Evolutionary conservation across 768 basidiomycete species (phyloP).

Genomic region (Lactarius indigo): DNA sequence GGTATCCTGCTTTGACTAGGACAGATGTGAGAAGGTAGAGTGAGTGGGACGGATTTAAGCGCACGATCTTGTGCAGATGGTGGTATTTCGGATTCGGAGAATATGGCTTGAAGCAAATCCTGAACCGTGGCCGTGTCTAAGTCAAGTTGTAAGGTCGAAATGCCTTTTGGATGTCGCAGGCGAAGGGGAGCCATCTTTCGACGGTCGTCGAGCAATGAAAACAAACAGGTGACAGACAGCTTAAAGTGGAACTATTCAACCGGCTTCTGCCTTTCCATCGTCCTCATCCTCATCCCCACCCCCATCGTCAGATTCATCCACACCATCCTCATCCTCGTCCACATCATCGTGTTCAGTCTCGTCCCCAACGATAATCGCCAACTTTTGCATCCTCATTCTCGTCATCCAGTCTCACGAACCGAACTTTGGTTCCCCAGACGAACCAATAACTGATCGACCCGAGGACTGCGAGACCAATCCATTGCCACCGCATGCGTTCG

Average conservation of each 20-base stretch:
- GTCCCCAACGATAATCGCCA: conserved; percentile 13
- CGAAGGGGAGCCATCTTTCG: conserved; percentile 64
- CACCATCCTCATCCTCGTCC: background rate
- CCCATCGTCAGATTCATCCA: background rate
- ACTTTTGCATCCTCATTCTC: conserved; percentile 13
- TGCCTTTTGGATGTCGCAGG: conserved; percentile 81
- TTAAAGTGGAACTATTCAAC: background rate
- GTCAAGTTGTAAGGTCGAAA: conserved; percentile 70
- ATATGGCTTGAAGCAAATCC: conserved; percentile 74
- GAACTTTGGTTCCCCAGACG: conserved; percentile 16
- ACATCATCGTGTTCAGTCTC: conserved; percentile 17
- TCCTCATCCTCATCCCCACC: background rate
- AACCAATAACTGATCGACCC: conserved; percentile 40
- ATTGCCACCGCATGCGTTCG: conserved; percentile 51
- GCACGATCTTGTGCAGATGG: conserved; percentile 76
- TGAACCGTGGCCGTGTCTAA: conserved; percentile 59
- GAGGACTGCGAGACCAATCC: conserved; percentile 42
- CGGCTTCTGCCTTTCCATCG: background rate
- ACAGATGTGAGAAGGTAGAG: conserved; percentile 1
- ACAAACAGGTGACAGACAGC: background rate
- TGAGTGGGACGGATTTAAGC: conserved; percentile 30
- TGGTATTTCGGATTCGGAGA: conserved; percentile 59
- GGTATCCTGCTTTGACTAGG: conserved; percentile 81
- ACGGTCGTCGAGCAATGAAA: background rate
- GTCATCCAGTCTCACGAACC: background rate